phyloP scores from a whole-genome alignment of 305 asterid species.

The Fraxinus xanthoxyloides region DNA sequence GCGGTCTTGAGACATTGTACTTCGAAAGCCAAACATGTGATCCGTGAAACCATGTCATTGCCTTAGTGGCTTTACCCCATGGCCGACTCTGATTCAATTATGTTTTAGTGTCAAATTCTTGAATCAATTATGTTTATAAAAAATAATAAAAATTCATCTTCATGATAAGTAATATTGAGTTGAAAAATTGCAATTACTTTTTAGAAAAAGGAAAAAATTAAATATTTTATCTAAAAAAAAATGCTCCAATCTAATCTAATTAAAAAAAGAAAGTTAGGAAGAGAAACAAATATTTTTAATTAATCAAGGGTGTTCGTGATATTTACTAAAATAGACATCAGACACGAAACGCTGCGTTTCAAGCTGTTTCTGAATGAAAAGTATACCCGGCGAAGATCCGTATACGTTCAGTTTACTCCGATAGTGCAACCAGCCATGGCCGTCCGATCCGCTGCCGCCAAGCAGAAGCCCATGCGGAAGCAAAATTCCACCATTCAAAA shows the following conservation, averaged over 20 bases:
- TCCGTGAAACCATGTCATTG: too few species aligned
- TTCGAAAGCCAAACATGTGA: too few species aligned
- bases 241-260: neutral
- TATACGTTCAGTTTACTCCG: neutral
- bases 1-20: too few species aligned
- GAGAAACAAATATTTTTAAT: neutral
- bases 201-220: neutral
- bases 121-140: neutral
- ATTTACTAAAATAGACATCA: neutral
- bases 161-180: neutral
- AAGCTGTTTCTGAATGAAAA: neutral
- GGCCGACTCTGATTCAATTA: too few species aligned
- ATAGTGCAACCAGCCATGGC: constrained; percentile 36
- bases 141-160: neutral
- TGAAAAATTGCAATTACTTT: neutral
- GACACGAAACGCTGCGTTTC: constrained; percentile 30
- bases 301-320: neutral
- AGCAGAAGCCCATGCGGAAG: constrained; percentile 15
- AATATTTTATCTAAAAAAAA: too few species aligned
- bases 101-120: too few species aligned
- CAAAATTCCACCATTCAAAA: constrained; percentile 24
- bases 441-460: constrained; percentile 25
- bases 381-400: neutral
- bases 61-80: too few species aligned
- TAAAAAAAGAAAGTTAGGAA: neutral